Conservation (phyloP, 202 grass and related monocot genomes). For the Alloteropsis angusta region DNA sequence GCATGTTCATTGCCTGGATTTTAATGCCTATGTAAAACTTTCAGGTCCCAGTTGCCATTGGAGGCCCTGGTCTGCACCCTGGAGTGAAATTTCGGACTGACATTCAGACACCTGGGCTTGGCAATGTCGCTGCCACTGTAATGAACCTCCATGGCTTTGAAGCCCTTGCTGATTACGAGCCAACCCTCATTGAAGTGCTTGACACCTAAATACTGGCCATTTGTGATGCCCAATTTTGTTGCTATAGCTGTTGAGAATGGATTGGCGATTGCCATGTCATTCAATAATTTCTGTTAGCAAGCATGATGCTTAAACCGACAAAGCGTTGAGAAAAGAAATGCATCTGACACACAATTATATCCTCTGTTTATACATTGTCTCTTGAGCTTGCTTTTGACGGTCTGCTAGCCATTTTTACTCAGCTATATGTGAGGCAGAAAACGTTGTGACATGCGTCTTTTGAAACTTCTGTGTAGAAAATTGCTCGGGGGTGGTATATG, state of each 20-base stretch:
- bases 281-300: constrained; percentile 22
- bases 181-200: constrained; percentile 70
- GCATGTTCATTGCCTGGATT: not conserved
- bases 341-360: not conserved
- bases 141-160: constrained; percentile 88
- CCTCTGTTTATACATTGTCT: not conserved
- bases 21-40: constrained; percentile 12
- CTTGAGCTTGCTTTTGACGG: not conserved
- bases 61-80: constrained; percentile 71
- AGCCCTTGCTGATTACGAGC: constrained; percentile 65
- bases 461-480: not conserved
- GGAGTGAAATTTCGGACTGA: constrained; percentile 64
- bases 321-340: not conserved
- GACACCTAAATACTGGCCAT: constrained; percentile 36
- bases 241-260: constrained; percentile 27
- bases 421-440: not conserved
- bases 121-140: constrained; percentile 84
- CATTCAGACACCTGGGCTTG: constrained; percentile 57
- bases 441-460: not conserved
- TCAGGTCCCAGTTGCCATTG: constrained; percentile 85
- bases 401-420: not conserved
- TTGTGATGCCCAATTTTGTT: constrained; percentile 29
- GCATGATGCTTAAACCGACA: not conserved
- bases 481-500: not conserved
- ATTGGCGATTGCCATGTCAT: not conserved